Evolutionary conservation across 768 basidiomycete genomes (phyloP).

Genomic region (Boletus tylopilopsis): DNA sequence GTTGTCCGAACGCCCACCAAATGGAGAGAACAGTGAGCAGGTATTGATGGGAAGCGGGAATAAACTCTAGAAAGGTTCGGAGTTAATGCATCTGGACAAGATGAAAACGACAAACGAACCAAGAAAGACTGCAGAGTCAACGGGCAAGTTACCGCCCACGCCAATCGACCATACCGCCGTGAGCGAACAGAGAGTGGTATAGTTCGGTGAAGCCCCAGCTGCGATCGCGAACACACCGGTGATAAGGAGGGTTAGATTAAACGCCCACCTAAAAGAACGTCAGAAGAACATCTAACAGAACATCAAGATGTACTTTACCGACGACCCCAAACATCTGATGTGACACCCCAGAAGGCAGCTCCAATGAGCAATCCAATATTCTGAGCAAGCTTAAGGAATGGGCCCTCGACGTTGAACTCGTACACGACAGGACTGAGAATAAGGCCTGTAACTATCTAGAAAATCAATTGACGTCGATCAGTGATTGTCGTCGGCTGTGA

Average conservation of each 20-base stretch:
- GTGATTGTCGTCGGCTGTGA: background rate
- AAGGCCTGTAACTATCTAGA: slow-evolving; percentile 59
- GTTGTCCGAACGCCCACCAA: slow-evolving; percentile 79
- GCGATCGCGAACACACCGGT: slow-evolving; percentile 62
- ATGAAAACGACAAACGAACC: slow-evolving; percentile 37
- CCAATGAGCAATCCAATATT: slow-evolving; percentile 71
- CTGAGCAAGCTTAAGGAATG: slow-evolving; percentile 64
- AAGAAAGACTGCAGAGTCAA: slow-evolving; percentile 73
- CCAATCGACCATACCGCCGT: slow-evolving; percentile 61
- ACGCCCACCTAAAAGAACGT: slow-evolving; percentile 47
- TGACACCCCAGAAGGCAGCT: slow-evolving; percentile 65
- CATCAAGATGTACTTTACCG: slow-evolving; percentile 33
- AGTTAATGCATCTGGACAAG: background rate
- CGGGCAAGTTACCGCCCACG: slow-evolving; percentile 71
- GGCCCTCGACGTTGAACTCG: slow-evolving; percentile 61
- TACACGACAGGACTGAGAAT: slow-evolving; percentile 60
- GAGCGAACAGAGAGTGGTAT: slow-evolving; percentile 47
- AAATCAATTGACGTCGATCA: background rate
- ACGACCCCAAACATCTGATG: slow-evolving; percentile 70
- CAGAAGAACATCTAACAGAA: background rate
- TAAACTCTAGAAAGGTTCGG: slow-evolving; percentile 46
- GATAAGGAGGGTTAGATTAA: slow-evolving; percentile 68
- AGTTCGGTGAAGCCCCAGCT: slow-evolving; percentile 57
- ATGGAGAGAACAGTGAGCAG: slow-evolving; percentile 70
- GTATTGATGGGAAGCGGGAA: slow-evolving; percentile 72